Conservation (phyloP, 176 grass and related monocot genomes). For the Raddia distichophylla region DNA sequence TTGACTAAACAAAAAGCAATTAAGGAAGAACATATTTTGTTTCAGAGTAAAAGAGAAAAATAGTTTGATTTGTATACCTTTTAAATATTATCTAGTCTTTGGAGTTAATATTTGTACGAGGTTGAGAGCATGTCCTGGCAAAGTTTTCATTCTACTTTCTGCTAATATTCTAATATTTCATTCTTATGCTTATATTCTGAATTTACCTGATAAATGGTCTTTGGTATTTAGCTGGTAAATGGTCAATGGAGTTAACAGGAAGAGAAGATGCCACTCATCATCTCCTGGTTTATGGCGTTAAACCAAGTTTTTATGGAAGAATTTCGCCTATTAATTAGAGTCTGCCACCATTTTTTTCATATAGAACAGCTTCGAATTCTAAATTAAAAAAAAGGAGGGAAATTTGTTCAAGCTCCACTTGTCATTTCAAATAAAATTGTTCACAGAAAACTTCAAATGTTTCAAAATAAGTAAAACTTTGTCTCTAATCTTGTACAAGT, state of each 20-base stretch:
- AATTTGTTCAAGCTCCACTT: not conserved
- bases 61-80: not conserved
- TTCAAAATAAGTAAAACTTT: not conserved
- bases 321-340: conserved; percentile 33
- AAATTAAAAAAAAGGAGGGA: too few relatives aligned
- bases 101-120: not conserved
- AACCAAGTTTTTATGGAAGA: conserved; percentile 75
- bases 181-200: conserved; percentile 32
- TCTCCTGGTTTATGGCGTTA: conserved; percentile 62
- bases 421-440: not conserved
- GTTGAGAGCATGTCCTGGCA: not conserved
- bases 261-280: conserved; percentile 59
- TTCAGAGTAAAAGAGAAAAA: not conserved
- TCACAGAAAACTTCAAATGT: not conserved
- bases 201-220: conserved; percentile 67
- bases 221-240: conserved; percentile 64
- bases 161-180: conserved; percentile 32
- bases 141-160: not conserved
- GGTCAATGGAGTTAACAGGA: conserved; percentile 28
- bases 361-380: not conserved
- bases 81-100: not conserved
- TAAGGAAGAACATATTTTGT: not conserved
- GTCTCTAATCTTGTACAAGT: not conserved
- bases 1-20: not conserved
- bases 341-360: not conserved